Percentiles rank a stretch among this genome's conserved stretches.
Conservation (phyloP, 768 basidiomycete genomes). For the Tulasnella calospora region DNA sequence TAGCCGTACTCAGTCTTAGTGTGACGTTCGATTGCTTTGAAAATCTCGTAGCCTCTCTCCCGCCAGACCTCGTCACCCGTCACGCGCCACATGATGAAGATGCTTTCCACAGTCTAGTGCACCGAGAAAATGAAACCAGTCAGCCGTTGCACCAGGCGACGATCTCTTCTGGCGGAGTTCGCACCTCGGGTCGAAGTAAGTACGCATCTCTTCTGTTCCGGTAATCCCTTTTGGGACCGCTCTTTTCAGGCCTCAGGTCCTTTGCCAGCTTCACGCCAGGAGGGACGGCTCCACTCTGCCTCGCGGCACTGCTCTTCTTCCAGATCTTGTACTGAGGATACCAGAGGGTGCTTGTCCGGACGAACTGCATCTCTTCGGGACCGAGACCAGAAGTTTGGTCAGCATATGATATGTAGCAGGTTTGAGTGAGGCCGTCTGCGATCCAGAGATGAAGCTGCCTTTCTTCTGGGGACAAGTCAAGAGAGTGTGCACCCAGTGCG, state of each 20-base stretch:
- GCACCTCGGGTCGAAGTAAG: conserved; percentile 62
- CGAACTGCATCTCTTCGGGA: conserved; percentile 55
- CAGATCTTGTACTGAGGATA: conserved; percentile 21
- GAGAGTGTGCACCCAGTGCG: conserved; percentile 61
- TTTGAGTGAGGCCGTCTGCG: conserved; percentile 67
- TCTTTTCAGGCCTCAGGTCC: not conserved
- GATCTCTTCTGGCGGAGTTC: not conserved
- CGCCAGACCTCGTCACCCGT: conserved; percentile 68
- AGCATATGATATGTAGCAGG: conserved; percentile 65
- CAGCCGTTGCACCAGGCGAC: no score
- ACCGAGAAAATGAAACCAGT: not conserved
- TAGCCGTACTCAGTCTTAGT: conserved; percentile 59
- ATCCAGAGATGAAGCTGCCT: conserved; percentile 67
- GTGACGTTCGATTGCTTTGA: conserved; percentile 57
- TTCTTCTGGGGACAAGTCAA: conserved; percentile 31
- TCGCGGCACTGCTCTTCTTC: not conserved
- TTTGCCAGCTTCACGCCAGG: conserved; percentile 12
- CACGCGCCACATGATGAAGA: conserved; percentile 65
- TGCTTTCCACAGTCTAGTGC: conserved; percentile 61
- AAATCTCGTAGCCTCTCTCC: conserved; percentile 64
- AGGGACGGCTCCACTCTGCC: conserved; percentile 3
- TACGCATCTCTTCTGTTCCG: conserved; percentile 44
- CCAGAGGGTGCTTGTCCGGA: conserved; percentile 2
- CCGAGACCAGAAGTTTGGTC: conserved; percentile 66
- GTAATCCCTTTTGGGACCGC: conserved; percentile 46